Conservation (phyloP, 106 monocot genomes). For the Alisma plantagoaquatica region DNA sequence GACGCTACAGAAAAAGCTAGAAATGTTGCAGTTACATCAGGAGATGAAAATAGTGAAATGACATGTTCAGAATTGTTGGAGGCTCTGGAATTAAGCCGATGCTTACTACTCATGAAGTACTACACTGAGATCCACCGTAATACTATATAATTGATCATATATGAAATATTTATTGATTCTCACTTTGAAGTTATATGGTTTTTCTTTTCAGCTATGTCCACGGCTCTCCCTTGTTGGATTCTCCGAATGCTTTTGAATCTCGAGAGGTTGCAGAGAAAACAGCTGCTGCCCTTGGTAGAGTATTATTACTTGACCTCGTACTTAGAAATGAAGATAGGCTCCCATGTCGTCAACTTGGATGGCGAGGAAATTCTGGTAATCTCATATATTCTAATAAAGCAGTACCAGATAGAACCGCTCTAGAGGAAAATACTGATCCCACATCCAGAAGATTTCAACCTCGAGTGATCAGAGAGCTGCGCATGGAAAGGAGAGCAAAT, state of each 20-base stretch:
- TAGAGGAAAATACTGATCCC: too few relatives aligned
- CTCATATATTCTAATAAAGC: conserved; percentile 36
- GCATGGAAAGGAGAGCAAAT: conserved; percentile 41
- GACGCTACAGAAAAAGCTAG: conserved; percentile 72
- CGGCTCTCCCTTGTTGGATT: conserved; percentile 72
- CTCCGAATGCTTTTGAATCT: conserved; percentile 49
- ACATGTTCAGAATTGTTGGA: conserved; percentile 83
- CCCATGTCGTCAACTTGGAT: conserved; percentile 69
- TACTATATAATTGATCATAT: not conserved
- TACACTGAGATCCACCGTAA: not conserved
- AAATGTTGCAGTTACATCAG: conserved; percentile 25
- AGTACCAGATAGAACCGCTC: conserved; percentile 17
- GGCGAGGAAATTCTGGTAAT: conserved; percentile 94
- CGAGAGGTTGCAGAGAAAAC: conserved; percentile 36
- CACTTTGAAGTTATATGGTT: not conserved
- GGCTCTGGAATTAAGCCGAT: conserved; percentile 92
- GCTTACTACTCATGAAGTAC: conserved; percentile 89
- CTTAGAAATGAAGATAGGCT: conserved; percentile 91
- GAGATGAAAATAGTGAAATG: conserved; percentile 70
- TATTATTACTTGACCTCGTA: conserved; percentile 79
- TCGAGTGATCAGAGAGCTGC: conserved; percentile 15
- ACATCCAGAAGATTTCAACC: conserved; percentile 11
- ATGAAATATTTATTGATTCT: not conserved
- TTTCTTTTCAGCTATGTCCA: conserved; percentile 65
- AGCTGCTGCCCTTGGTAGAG: conserved; percentile 54